Conservation (phyloP, 345 rosid species). For the Lepidium aucheri region DNA sequence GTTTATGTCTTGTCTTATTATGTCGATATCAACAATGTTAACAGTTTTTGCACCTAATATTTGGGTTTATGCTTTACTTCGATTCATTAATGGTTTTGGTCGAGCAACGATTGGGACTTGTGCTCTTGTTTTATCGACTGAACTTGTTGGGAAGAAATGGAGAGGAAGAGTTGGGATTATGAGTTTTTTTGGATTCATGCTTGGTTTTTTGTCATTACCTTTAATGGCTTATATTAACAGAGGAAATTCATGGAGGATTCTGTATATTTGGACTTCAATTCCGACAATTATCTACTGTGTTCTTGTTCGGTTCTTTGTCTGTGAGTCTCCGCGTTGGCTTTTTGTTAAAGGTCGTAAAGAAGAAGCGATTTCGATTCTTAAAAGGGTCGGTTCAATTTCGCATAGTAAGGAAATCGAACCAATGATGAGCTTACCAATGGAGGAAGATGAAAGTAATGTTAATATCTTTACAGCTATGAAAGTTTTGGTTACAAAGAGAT, state of each 20-base stretch:
- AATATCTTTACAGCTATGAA: conserved; percentile 41
- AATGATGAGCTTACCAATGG: conserved; percentile 12
- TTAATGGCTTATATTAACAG: conserved; percentile 31
- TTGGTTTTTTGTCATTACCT: conserved; percentile 44
- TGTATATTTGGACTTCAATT: conserved; percentile 43
- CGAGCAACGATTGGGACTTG: conserved; percentile 42
- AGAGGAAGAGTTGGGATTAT: conserved; percentile 38
- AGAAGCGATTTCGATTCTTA: conserved; percentile 47
- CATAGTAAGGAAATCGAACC: no score
- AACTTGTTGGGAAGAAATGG: conserved; percentile 43
- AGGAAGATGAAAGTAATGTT: conserved; percentile 12
- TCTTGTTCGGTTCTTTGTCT: conserved; percentile 27
- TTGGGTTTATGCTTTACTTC: conserved; percentile 37
- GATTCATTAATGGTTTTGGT: conserved; percentile 42
- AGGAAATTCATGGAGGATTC: conserved; percentile 38
- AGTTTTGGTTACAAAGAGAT: conserved; percentile 33
- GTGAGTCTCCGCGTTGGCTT: conserved; percentile 57
- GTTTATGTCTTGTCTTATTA: conserved; percentile 31
- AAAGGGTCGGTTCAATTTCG: conserved; percentile 27
- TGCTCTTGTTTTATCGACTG: conserved; percentile 41
- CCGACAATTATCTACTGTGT: conserved; percentile 33
- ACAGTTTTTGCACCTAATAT: conserved; percentile 36
- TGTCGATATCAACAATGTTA: conserved; percentile 36
- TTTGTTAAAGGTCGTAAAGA: conserved; percentile 39
- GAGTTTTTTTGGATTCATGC: conserved; percentile 36